Conservation (phyloP, 257 asterid species). For the Capsicum chinense region DNA sequence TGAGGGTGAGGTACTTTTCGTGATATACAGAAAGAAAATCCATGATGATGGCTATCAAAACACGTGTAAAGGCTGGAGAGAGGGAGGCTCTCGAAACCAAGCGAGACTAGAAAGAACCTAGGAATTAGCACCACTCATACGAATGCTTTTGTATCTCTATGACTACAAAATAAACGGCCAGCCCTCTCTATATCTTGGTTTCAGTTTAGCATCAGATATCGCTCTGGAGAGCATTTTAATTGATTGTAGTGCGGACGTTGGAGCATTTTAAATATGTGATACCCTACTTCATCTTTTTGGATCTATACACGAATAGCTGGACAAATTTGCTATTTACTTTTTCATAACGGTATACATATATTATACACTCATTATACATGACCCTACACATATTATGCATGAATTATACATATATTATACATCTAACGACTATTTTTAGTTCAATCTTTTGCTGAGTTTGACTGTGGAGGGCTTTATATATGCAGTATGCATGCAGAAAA, state of each 20-base stretch:
- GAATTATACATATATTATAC: no score
- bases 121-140: not conserved
- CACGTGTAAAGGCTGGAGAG: not conserved
- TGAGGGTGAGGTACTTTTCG: not conserved
- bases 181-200: not conserved
- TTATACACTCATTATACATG: no score
- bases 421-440: no score
- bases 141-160: not conserved
- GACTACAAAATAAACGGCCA: not conserved
- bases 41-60: not conserved
- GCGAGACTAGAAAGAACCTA: not conserved
- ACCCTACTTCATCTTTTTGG: no score
- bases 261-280: no score
- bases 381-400: no score
- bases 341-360: no score
- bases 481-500: constrained; percentile 93
- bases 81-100: not conserved
- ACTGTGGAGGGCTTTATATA: not conserved
- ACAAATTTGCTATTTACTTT: no score
- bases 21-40: not conserved
- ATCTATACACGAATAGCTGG: no score
- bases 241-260: no score
- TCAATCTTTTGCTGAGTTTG: not conserved
- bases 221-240: not conserved
- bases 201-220: not conserved